phyloP scores from a whole-genome alignment of 345 rosid genomes.

The Hevea brasiliensis region DNA sequence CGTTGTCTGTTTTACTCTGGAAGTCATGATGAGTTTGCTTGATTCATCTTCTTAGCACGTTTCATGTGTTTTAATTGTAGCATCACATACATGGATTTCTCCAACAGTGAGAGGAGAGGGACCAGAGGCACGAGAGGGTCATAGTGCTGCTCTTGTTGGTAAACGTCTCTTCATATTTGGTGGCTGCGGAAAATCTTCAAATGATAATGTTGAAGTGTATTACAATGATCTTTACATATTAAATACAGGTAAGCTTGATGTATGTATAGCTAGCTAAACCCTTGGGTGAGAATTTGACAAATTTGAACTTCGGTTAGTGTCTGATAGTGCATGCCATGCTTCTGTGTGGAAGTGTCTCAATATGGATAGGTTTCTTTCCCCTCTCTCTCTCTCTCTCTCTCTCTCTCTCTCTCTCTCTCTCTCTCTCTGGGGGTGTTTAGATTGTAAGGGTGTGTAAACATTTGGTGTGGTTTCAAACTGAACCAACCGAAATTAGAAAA shows the following conservation, averaged over 20 bases:
- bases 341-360: background rate
- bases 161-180: slow-evolving; percentile 89
- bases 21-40: background rate
- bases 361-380: background rate
- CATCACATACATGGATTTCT: slow-evolving; percentile 81
- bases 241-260: slow-evolving; percentile 64
- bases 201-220: slow-evolving; percentile 65
- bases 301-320: background rate
- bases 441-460: too few relatives aligned
- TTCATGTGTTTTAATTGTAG: slow-evolving; percentile 38
- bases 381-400: background rate
- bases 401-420: background rate
- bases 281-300: background rate
- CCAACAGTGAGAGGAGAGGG: slow-evolving; percentile 92
- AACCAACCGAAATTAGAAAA: too few relatives aligned
- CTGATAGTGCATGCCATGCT: background rate
- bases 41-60: background rate
- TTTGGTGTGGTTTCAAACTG: too few relatives aligned
- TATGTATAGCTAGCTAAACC: background rate
- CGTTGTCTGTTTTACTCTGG: background rate
- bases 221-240: slow-evolving; percentile 85
- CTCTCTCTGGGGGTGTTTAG: background rate
- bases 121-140: slow-evolving; percentile 94
- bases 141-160: slow-evolving; percentile 88
- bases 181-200: slow-evolving; percentile 81